Conservation (phyloP, 2,329 filamentous ascomycete species). For the Epichloe aotearoae region DNA sequence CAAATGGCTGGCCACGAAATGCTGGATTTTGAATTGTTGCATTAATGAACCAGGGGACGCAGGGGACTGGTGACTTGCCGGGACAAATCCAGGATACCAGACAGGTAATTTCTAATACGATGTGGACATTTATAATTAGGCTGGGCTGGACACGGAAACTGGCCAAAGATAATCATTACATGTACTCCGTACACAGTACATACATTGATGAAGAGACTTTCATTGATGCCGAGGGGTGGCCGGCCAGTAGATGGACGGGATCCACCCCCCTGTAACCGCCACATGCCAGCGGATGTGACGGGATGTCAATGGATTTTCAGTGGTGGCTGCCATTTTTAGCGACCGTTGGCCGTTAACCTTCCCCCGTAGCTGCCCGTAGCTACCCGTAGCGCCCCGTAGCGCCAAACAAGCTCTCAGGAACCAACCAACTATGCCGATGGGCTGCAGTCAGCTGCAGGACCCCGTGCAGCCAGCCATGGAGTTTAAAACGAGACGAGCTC, state of each 20-base stretch:
- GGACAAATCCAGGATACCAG: no score
- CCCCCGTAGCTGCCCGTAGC: background rate
- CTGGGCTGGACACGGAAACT: no score
- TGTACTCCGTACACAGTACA: no score
- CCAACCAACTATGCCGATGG: background rate
- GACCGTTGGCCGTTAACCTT: background rate
- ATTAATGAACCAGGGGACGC: background rate
- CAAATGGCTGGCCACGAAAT: background rate
- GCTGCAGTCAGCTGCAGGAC: background rate
- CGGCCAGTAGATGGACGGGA: background rate
- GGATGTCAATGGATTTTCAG: background rate
- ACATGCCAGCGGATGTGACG: background rate
- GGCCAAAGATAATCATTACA: no score
- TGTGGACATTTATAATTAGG: no score
- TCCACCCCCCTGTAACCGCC: background rate
- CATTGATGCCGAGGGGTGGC: background rate
- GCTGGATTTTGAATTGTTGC: background rate
- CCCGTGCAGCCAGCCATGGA: no score
- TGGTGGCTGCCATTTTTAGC: constrained; percentile 6
- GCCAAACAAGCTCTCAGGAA: background rate
- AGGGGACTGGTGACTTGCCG: no score
- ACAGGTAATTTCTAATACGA: no score
- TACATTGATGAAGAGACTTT: background rate
- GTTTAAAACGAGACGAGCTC: no score
- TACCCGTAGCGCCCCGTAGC: background rate